phyloP scores from a whole-genome alignment of 129 eudicot genomes.

The Flaveria bidentis region DNA sequence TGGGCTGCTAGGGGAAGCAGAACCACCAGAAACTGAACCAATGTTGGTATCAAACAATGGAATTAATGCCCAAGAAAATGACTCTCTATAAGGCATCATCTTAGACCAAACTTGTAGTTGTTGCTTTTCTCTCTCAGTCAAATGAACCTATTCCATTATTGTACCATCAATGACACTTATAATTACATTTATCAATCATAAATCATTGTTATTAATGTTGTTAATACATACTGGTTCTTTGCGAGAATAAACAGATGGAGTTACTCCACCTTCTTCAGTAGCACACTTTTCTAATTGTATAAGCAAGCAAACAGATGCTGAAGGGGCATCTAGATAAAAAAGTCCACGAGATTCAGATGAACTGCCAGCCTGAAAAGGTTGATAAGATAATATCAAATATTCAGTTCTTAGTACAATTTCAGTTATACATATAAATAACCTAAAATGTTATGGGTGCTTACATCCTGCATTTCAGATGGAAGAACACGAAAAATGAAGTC shows the following conservation, averaged over 20 bases:
- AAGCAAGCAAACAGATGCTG: slow-evolving; percentile 90
- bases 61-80: slow-evolving; percentile 94
- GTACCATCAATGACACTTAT: background rate
- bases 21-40: slow-evolving; percentile 73
- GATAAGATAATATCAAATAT: slow-evolving; percentile 23
- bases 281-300: slow-evolving; percentile 98
- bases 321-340: slow-evolving; percentile 85
- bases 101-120: slow-evolving; percentile 99
- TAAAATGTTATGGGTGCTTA: slow-evolving; percentile 35
- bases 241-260: slow-evolving; percentile 94
- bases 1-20: slow-evolving; percentile 95
- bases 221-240: slow-evolving; percentile 76
- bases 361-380: slow-evolving; percentile 60
- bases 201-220: background rate
- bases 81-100: slow-evolving; percentile 95
- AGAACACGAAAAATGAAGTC: slow-evolving; percentile 75
- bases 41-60: slow-evolving; percentile 88
- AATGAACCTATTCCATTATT: slow-evolving; percentile 60
- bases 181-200: slow-evolving; percentile 1
- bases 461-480: slow-evolving; percentile 85
- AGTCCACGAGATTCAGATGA: slow-evolving; percentile 82
- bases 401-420: slow-evolving; percentile 3
- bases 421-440: background rate
- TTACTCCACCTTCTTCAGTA: slow-evolving; percentile 96
- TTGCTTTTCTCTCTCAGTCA: slow-evolving; percentile 95